Conservation (phyloP, 2,329 filamentous ascomycete species). For the Fusarium coicis region DNA sequence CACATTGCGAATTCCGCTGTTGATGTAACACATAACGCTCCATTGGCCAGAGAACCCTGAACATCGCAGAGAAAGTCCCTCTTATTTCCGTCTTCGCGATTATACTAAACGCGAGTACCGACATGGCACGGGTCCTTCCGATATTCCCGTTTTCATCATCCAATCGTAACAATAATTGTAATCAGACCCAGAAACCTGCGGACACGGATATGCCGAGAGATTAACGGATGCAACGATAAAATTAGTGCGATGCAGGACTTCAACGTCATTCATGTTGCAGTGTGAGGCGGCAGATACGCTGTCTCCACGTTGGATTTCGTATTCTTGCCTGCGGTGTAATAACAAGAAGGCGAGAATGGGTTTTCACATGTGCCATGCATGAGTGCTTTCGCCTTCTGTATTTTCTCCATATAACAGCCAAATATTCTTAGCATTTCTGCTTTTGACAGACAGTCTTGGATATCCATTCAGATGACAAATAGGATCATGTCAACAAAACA, state of each 20-base stretch:
- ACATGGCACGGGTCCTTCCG: not conserved
- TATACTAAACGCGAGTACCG: not conserved
- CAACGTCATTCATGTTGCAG: not conserved
- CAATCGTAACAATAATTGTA: not conserved
- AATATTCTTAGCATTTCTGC: no score
- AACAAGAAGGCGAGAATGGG: not conserved
- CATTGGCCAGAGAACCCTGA: not conserved
- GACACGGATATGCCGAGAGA: not conserved
- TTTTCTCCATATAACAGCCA: not conserved
- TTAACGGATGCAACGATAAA: conserved; percentile 1
- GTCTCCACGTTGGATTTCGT: not conserved
- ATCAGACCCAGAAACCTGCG: not conserved
- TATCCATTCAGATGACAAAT: no score
- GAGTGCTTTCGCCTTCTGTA: not conserved
- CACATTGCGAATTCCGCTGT: not conserved
- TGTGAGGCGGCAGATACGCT: no score
- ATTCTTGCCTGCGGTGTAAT: not conserved
- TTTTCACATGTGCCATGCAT: not conserved
- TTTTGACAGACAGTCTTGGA: not conserved
- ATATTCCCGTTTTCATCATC: not conserved
- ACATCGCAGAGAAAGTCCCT: no score
- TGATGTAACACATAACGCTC: not conserved
- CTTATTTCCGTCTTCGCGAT: not conserved
- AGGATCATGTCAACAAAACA: conserved; percentile 2
- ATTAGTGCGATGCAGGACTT: not conserved